Evolutionary conservation across 169 alveolate genomes (phyloP).

Genomic region (Cryptosporidium sp.): DNA sequence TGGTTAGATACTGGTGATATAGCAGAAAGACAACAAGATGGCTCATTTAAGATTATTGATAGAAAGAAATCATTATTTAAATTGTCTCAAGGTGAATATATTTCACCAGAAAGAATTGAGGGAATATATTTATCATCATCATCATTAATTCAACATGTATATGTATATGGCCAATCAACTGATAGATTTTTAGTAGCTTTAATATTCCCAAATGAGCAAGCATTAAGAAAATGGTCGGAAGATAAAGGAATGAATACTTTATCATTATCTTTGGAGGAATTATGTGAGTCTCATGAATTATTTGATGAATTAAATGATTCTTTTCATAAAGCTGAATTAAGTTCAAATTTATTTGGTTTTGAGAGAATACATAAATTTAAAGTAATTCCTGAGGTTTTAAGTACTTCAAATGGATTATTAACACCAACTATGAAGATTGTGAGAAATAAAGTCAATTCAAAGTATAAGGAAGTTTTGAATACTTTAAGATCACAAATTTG

Average conservation of each 20-base stretch:
- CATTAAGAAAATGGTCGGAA: slow-evolving; percentile 76
- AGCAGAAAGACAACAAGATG: slow-evolving; percentile 84
- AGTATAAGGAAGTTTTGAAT: slow-evolving; percentile 73
- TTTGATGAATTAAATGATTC: slow-evolving; percentile 58
- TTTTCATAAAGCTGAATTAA: slow-evolving; percentile 30
- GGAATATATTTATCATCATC: slow-evolving; percentile 83
- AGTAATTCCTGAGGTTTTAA: slow-evolving; percentile 70
- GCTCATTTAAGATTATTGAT: slow-evolving; percentile 90
- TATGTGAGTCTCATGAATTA: slow-evolving; percentile 64
- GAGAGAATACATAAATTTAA: slow-evolving; percentile 77
- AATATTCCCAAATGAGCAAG: slow-evolving; percentile 82
- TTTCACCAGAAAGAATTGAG: slow-evolving; percentile 92
- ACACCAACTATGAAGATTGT: slow-evolving; percentile 79
- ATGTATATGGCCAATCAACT: slow-evolving; percentile 90
- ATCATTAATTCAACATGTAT: slow-evolving; percentile 85
- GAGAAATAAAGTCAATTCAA: slow-evolving; percentile 57
- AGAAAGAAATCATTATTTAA: slow-evolving; percentile 91
- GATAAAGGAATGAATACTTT: not conserved
- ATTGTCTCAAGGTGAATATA: slow-evolving; percentile 90
- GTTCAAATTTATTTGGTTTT: slow-evolving; percentile 73
- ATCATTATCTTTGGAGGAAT: slow-evolving; percentile 66
- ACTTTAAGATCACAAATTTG: slow-evolving; percentile 29
- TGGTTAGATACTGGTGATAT: slow-evolving; percentile 95
- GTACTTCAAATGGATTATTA: slow-evolving; percentile 73
- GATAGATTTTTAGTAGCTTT: slow-evolving; percentile 85